Evolutionary conservation across 2,329 filamentous ascomycete genomes (phyloP), one percentile per base, ranked within the genome.

Genomic region (Colletotrichum nymphaeae): DNA sequence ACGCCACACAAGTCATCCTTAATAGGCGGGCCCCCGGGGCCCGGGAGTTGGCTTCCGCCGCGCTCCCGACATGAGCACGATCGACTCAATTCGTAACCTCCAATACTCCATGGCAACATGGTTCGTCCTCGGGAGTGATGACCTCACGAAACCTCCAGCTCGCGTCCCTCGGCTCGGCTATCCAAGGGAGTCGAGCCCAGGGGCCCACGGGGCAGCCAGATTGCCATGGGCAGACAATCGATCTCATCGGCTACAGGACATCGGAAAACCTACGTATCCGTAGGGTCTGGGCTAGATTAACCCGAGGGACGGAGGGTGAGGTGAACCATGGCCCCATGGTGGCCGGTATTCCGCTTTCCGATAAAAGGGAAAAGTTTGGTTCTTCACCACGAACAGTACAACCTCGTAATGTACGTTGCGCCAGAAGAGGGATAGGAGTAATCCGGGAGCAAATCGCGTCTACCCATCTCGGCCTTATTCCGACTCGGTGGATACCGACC

Each of bases 401-500:
- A 63, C 28, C 60, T 53, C 46, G 22, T 19, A 28, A 35, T 37
- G 60, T 53, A 53, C 4, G 28, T 53, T 24, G 62, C 37, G 14
- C 30, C n/a, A 22, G n/a, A 53, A 63, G 28, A 49, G 24, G 30
- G 56, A 28, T 35, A 56, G 22, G 46, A 26, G 28, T 35, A n/a
- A n/a, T 22, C 46, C 42, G 42, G 7, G 49, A 37, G 37, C n/a
- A 26, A 22, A 49, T 24, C 66, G 52, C 42, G 11, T 63, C 59
- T 63, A 56, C 64, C 62, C 63, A 49, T 65, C 62, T 73, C 70
- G 70, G 70, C 67, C 62, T 73, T 60, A 73, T 73, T 70, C 60
- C 67, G 70, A 73, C 32, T 24, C n/a, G 22, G 70, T 70, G 67
- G 70, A 37, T 62, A 69, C 37, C 52, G 28, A 69, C n/a, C 70